Percentiles rank a stretch among this genome's conserved stretches.
Conservation (phyloP, 2,329 filamentous ascomycete species). For the Colletotrichum cuscutae region DNA sequence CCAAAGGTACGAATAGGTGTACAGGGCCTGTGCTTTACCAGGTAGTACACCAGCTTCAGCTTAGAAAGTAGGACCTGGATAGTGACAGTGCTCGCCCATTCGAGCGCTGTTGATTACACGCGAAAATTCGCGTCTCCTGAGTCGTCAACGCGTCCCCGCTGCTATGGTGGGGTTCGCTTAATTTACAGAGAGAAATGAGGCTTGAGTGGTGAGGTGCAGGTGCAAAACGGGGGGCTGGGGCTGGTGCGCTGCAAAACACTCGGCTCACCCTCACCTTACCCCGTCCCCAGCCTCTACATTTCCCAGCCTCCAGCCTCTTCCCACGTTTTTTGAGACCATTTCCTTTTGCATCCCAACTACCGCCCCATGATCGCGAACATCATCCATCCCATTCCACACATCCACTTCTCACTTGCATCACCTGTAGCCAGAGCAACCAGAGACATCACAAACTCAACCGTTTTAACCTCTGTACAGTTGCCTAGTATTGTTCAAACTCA, state of each 20-base stretch:
- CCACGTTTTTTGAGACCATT: constrained; percentile 28
- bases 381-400: constrained; percentile 34
- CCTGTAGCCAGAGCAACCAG: constrained; percentile 34
- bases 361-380: constrained; percentile 31
- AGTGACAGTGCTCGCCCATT: background rate
- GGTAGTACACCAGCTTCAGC: background rate
- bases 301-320: constrained; percentile 33
- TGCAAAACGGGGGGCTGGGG: constrained; percentile 30
- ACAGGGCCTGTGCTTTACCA: background rate
- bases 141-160: constrained; percentile 20
- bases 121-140: constrained; percentile 33
- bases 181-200: constrained; percentile 25
- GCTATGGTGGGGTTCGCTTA: constrained; percentile 28
- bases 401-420: constrained; percentile 32
- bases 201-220: constrained; percentile 5
- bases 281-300: constrained; percentile 30
- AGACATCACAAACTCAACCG: constrained; percentile 9
- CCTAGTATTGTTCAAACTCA: constrained; percentile 10
- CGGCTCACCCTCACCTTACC: constrained; percentile 12
- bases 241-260: constrained; percentile 22
- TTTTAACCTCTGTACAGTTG: background rate
- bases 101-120: constrained; percentile 15
- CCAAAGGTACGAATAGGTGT: background rate
- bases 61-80: background rate
- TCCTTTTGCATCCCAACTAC: constrained; percentile 30